Conservation (phyloP, 192 early-diverging fungal genomes). For the Phlyctochytrium arcticum region DNA sequence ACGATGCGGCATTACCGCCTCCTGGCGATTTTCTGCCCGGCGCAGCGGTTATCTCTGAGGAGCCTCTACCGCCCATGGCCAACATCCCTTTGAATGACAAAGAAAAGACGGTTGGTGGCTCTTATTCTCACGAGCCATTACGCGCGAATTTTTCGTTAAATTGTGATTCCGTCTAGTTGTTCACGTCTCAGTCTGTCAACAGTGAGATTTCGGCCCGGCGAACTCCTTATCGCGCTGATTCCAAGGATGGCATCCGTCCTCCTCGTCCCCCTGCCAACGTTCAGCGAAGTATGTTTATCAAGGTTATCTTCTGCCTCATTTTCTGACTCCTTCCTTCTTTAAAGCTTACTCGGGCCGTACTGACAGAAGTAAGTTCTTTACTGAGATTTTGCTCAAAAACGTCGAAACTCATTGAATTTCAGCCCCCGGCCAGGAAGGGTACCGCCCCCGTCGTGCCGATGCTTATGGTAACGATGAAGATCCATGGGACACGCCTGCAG, state of each 20-base stretch:
- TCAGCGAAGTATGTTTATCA: slow-evolving; percentile 18
- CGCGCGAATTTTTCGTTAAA: neutral
- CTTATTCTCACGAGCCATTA: neutral
- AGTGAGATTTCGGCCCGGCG: slow-evolving; percentile 29
- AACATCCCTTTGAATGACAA: slow-evolving; percentile 38
- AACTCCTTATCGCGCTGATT: slow-evolving; percentile 17
- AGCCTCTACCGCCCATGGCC: slow-evolving; percentile 32
- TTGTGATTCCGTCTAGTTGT: slow-evolving; percentile 18
- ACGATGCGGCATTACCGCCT: slow-evolving; percentile 19
- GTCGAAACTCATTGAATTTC: too few relatives aligned
- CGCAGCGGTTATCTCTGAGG: slow-evolving; percentile 12
- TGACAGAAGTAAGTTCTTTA: neutral
- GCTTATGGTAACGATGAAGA: slow-evolving; percentile 21
- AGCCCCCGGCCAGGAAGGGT: too few relatives aligned
- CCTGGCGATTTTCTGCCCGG: slow-evolving; percentile 26
- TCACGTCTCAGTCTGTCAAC: slow-evolving; percentile 36
- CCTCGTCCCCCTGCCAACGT: slow-evolving; percentile 22
- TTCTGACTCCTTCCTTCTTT: neutral
- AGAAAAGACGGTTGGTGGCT: slow-evolving; percentile 38
- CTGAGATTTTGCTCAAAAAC: too few relatives aligned
- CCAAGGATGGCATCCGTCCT: slow-evolving; percentile 17
- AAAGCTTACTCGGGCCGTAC: slow-evolving; percentile 21
- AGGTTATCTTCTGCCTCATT: neutral
- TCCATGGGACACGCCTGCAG: slow-evolving; percentile 25
- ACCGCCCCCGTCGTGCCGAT: neutral